phyloP scores from a whole-genome alignment of 768 basidiomycete genomes.

The Suillus tomentosus region DNA sequence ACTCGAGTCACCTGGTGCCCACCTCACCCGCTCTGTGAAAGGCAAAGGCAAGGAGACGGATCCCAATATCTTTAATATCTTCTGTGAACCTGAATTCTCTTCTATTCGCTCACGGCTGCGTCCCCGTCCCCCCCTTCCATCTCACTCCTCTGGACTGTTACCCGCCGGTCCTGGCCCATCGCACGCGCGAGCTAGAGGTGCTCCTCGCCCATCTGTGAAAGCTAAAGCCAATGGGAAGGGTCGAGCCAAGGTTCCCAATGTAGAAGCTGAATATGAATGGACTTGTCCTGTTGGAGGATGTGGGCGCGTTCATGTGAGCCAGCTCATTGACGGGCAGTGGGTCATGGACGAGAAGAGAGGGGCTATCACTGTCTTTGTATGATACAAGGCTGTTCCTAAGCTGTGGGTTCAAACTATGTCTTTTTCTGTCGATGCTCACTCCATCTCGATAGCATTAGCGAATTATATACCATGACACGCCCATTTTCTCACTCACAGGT shows the following conservation, averaged over 20 bases:
- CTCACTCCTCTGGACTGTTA: constrained; percentile 11
- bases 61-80: constrained; percentile 18
- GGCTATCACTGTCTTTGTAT: constrained; percentile 42
- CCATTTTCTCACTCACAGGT: not conserved
- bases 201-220: constrained; percentile 11
- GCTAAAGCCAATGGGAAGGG: constrained; percentile 35
- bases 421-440: not conserved
- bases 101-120: constrained; percentile 61
- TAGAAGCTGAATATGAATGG: constrained; percentile 59
- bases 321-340: constrained; percentile 62
- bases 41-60: constrained; percentile 39
- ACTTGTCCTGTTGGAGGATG: constrained; percentile 65
- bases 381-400: constrained; percentile 16
- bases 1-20: constrained; percentile 1
- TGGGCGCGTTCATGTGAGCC: constrained; percentile 53
- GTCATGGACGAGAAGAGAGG: constrained; percentile 51
- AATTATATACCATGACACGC: not conserved
- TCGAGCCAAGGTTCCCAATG: constrained; percentile 38
- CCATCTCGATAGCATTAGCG: not conserved
- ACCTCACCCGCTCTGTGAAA: constrained; percentile 6
- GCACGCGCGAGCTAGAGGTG: constrained; percentile 8
- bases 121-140: constrained; percentile 37
- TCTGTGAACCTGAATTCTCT: constrained; percentile 28
- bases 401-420: not conserved
- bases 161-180: constrained; percentile 12